Evolutionary conservation across 148 eudicot genomes (phyloP).

Genomic region (Nepenthes mirabilis): DNA sequence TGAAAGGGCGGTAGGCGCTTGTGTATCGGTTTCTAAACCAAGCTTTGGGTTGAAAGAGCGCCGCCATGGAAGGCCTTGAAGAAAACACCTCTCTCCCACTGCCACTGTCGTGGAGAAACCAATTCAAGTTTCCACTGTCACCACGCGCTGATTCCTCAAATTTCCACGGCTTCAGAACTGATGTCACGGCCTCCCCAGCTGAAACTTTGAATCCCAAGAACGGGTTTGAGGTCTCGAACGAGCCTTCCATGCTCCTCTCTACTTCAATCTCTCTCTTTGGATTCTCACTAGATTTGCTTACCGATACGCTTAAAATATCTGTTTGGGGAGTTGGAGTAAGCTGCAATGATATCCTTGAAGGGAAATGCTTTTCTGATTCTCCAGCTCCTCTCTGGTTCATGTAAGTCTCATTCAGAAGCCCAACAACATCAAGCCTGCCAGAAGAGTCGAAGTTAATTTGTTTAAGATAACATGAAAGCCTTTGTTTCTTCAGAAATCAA

Average conservation of each 20-base stretch:
- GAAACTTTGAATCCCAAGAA: slow-evolving; percentile 37
- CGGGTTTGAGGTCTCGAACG: slow-evolving; percentile 40
- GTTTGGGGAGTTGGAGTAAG: slow-evolving; percentile 50
- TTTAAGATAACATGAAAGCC: background rate
- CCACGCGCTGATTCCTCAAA: slow-evolving; percentile 75
- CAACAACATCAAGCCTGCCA: slow-evolving; percentile 58
- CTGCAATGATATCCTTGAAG: slow-evolving; percentile 61
- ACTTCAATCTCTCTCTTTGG: slow-evolving; percentile 41
- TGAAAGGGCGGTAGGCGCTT: slow-evolving; percentile 57
- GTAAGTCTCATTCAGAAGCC: slow-evolving; percentile 41
- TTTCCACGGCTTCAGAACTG: slow-evolving; percentile 71
- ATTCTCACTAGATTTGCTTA: slow-evolving; percentile 72
- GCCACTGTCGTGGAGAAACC: slow-evolving; percentile 60
- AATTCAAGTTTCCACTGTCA: slow-evolving; percentile 45
- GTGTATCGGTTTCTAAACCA: slow-evolving; percentile 82
- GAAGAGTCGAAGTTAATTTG: background rate
- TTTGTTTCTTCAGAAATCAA: background rate
- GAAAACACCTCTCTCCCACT: slow-evolving; percentile 79
- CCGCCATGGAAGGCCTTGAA: slow-evolving; percentile 48
- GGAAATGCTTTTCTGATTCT: slow-evolving; percentile 76
- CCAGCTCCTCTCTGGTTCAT: slow-evolving; percentile 72
- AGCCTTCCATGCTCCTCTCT: slow-evolving; percentile 47
- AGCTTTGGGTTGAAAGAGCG: slow-evolving; percentile 48
- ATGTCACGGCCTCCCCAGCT: slow-evolving; percentile 42
- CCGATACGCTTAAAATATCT: slow-evolving; percentile 53